A percentile compares a stretch with the other conserved stretches of the same genome.
Conservation (phyloP, 345 rosid species). For the Eucalyptus decipiens region DNA sequence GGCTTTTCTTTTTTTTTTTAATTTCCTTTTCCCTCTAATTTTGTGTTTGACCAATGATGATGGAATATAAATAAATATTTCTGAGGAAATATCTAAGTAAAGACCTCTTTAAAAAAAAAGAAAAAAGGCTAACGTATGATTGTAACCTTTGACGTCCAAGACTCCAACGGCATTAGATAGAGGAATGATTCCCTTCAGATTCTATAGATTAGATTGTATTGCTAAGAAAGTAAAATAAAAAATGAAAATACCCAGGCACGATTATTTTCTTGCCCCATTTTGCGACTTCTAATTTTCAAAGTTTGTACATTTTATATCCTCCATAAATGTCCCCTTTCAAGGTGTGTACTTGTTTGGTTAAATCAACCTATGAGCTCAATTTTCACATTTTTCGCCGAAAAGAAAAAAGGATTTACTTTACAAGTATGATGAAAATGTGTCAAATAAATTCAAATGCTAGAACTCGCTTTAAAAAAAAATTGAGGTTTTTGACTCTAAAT, state of each 20-base stretch:
- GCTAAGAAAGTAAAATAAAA: neutral
- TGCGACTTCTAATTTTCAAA: neutral
- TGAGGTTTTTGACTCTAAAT: too few species aligned
- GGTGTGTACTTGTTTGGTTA: neutral
- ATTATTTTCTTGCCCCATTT: neutral
- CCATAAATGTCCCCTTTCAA: neutral
- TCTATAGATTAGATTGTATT: neutral
- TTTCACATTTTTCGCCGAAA: fast-evolving
- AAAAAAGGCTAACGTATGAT: neutral
- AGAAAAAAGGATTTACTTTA: neutral
- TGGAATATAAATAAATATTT: neutral
- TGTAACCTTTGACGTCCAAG: neutral
- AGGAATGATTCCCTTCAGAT: neutral
- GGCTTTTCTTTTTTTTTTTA: neutral
- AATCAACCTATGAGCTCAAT: neutral
- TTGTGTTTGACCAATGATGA: neutral
- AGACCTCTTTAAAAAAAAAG: neutral
- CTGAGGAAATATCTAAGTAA: neutral
- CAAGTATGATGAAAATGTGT: too few species aligned
- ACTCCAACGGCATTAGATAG: neutral
- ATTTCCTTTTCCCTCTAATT: neutral
- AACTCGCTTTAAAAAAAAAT: too few species aligned
- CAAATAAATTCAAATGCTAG: fast-evolving
- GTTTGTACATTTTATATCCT: neutral
- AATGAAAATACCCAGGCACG: neutral